Conservation (phyloP, 805 yeast genomes). For the Candida saitoana region DNA sequence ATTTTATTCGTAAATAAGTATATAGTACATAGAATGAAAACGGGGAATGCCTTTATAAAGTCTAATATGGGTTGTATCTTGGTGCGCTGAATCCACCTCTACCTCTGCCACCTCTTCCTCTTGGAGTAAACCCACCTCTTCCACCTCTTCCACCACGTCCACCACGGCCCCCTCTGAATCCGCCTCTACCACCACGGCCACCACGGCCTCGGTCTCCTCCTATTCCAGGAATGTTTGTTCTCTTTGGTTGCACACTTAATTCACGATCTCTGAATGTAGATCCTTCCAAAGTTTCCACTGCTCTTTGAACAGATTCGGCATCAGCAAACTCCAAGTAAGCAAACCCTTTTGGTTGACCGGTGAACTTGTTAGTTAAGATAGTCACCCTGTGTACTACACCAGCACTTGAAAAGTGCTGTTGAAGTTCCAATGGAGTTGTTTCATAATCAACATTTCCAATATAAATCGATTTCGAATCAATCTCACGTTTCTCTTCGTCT, state of each 20-base stretch:
- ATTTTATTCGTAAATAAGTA: no score
- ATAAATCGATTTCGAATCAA: conserved; percentile 73
- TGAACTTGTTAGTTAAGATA: conserved; percentile 63
- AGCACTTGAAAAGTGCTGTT: conserved; percentile 62
- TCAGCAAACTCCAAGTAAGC: conserved; percentile 84
- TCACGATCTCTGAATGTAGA: conserved; percentile 63
- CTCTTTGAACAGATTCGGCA: conserved; percentile 57
- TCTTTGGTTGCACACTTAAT: conserved; percentile 69
- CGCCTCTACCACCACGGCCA: conserved; percentile 20
- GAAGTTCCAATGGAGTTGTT: conserved; percentile 74
- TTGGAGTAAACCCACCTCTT: conserved; percentile 11
- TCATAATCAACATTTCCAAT: conserved; percentile 84
- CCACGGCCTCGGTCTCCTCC: conserved; percentile 33
- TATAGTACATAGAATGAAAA: not conserved
- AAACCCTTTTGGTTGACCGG: conserved; percentile 83
- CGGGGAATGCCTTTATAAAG: no score
- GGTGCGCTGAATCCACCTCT: conserved; percentile 14
- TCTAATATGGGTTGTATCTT: conserved; percentile 19
- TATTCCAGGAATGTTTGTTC: conserved; percentile 79
- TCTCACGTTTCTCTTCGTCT: conserved; percentile 49
- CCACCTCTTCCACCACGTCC: conserved; percentile 23
- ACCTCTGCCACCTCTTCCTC: conserved; percentile 35
- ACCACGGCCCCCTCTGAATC: conserved; percentile 15
- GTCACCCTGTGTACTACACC: conserved; percentile 81
- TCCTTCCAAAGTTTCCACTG: conserved; percentile 60